phyloP scores from a whole-genome alignment of 2,329 filamentous ascomycete genomes.

The Sclerotinia nivalis region DNA sequence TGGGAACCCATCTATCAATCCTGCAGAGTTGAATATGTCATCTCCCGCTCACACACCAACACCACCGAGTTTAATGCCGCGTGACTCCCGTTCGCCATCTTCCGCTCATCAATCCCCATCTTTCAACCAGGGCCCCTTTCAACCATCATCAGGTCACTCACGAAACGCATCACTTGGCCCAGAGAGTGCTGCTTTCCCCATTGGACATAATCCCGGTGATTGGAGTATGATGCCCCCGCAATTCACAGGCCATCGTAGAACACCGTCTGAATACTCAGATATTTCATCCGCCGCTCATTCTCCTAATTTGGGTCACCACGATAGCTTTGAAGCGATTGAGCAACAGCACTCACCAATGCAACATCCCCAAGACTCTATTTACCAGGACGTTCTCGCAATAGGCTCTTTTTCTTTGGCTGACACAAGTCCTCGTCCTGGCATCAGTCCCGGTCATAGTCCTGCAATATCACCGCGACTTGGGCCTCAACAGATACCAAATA shows the following conservation, averaged over 20 bases:
- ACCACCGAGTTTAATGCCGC: conserved; percentile 38
- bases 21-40: conserved; percentile 51
- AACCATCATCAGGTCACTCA: conserved; percentile 39
- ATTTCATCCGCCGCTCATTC: conserved; percentile 84
- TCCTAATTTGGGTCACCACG: conserved; percentile 75
- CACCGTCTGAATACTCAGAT: conserved; percentile 89
- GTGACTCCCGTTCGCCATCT: conserved; percentile 39
- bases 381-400: conserved; percentile 76
- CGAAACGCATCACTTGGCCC: conserved; percentile 41
- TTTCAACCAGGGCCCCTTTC: conserved; percentile 40
- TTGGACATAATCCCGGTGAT: conserved; percentile 52
- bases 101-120: conserved; percentile 40
- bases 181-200: conserved; percentile 50
- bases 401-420: conserved; percentile 80
- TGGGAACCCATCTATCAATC: conserved; percentile 48
- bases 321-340: conserved; percentile 74
- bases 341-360: conserved; percentile 79
- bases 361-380: conserved; percentile 71
- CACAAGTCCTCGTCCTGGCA: conserved; percentile 60
- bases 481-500: conserved; percentile 57
- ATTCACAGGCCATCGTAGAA: conserved; percentile 81
- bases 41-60: conserved; percentile 41
- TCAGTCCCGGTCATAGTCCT: conserved; percentile 76
- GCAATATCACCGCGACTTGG: conserved; percentile 64
- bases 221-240: conserved; percentile 58